Evolutionary conservation across 768 basidiomycete genomes (phyloP).

Genomic region (Suillus ampliporus): DNA sequence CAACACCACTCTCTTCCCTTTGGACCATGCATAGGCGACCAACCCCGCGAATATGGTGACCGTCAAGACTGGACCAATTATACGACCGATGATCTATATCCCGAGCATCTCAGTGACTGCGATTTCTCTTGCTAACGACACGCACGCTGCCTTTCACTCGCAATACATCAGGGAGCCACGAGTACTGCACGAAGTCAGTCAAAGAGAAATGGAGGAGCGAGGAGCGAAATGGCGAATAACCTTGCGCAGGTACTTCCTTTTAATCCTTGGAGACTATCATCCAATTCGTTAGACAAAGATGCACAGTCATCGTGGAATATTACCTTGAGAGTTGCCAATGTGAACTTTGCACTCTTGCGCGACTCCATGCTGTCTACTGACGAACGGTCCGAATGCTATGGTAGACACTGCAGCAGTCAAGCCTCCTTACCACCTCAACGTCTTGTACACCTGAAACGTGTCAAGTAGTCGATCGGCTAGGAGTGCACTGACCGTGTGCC

Average conservation of each 20-base stretch:
- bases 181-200: constrained; percentile 55
- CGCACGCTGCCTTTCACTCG: constrained; percentile 83
- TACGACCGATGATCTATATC: constrained; percentile 66
- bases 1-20: constrained; percentile 64
- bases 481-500: too few relatives aligned
- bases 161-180: constrained; percentile 89
- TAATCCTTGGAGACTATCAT: constrained; percentile 48
- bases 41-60: constrained; percentile 75
- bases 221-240: constrained; percentile 29
- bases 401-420: neutral
- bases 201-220: neutral
- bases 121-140: constrained; percentile 17
- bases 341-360: constrained; percentile 17
- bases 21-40: constrained; percentile 62
- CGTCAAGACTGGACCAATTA: constrained; percentile 83
- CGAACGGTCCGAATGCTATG: neutral
- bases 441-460: neutral
- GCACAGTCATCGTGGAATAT: neutral
- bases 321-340: constrained; percentile 35
- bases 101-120: constrained; percentile 12
- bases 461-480: neutral
- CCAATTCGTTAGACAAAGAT: neutral
- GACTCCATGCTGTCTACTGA: constrained; percentile 29
- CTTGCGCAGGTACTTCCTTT: constrained; percentile 59
- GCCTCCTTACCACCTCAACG: neutral